Base-by-base conservation (phyloP, 352 stramenopile species). In the Pythium aphanidermatum region DNA sequence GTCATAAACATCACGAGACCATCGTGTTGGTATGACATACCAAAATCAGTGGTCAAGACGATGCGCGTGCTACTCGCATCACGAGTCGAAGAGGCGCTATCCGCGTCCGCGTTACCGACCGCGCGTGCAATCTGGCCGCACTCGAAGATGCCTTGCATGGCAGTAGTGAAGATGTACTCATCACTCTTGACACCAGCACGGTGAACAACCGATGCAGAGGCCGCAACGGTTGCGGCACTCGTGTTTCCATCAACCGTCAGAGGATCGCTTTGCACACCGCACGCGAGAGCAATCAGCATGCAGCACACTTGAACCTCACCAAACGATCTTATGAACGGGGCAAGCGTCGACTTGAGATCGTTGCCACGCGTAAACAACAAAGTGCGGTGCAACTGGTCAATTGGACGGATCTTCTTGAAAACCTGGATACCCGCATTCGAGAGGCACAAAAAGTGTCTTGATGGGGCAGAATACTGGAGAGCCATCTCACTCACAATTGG, bases 271-370 rank as follows among this genome's bases (percentile, higher is more conserved):
- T 75, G 76, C 5, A 95, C 68, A 17, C 85, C 86, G 50, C 83
- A 95, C 4, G 86, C 86, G 24, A 96, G 55, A 0, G 65, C 81
- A 28, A 96, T 79, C 35, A 95, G 79, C 86, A 96, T 96, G 32
- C 76, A 85, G 37, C 80, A 81, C 28, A 92, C 76, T 59, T 95
- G 81, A 26, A 87, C 70, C 36, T 86, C 67, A 28, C 85, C 81
- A 42, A 94, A 96, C 42, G 68, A 88, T 11, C 80, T 78, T 37
- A 91, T 67, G 50, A 93, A 93, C 4, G 81, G 76, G 6, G 65
- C 62, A 13, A 96, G 52, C 5, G 67, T 66, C 10, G 63, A 64
- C 46, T 84, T 86, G 4, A 88, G 46, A 26, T 92, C 71, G 27
- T 77, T 81, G 12, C 77, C 71, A n/a, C 74, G 73, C 16, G 78